Evolutionary conservation across 257 asterid species (phyloP).

Genomic region (Rhazya stricta): DNA sequence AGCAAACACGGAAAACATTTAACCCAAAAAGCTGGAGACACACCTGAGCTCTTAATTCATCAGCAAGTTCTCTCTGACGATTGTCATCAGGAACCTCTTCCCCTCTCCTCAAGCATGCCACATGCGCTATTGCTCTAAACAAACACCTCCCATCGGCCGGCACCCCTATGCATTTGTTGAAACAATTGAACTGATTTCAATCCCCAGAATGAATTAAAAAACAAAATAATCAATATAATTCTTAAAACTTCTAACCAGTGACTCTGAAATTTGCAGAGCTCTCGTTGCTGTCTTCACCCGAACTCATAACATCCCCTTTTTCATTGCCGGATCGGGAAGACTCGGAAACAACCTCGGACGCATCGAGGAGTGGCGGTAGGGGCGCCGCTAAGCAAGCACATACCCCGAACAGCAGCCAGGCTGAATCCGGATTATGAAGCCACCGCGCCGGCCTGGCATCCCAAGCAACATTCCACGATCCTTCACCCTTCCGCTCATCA

Average conservation of each 20-base stretch:
- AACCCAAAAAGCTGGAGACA: neutral
- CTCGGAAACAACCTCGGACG: slow-evolving; percentile 25
- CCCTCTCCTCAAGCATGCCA: slow-evolving; percentile 67
- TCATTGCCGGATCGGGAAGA: slow-evolving; percentile 13
- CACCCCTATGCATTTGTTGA: slow-evolving; percentile 42
- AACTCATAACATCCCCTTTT: neutral
- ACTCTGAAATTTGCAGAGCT: slow-evolving; percentile 45
- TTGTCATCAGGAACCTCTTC: slow-evolving; percentile 64
- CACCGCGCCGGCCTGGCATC: slow-evolving; percentile 91
- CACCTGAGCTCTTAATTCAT: slow-evolving; percentile 85
- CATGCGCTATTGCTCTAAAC: slow-evolving; percentile 78
- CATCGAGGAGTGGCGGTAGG: slow-evolving; percentile 23
- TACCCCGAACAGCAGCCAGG: slow-evolving; percentile 77
- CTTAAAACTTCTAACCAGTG: slow-evolving; percentile 32
- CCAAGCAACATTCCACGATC: slow-evolving; percentile 93
- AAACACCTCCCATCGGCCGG: slow-evolving; percentile 77
- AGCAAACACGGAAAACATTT: neutral
- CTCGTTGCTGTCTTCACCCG: slow-evolving; percentile 17
- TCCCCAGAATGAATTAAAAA: neutral
- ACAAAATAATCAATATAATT: neutral
- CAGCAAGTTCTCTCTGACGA: slow-evolving; percentile 72
- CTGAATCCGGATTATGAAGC: slow-evolving; percentile 79
- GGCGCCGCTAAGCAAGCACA: slow-evolving; percentile 40
- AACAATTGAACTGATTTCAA: neutral
- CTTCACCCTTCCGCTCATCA: slow-evolving; percentile 53